Evolutionary conservation across 2,329 filamentous ascomycete genomes (phyloP), one percentile per base, ranked within the genome.

Genomic region (Cladophialophora psammophila): DNA sequence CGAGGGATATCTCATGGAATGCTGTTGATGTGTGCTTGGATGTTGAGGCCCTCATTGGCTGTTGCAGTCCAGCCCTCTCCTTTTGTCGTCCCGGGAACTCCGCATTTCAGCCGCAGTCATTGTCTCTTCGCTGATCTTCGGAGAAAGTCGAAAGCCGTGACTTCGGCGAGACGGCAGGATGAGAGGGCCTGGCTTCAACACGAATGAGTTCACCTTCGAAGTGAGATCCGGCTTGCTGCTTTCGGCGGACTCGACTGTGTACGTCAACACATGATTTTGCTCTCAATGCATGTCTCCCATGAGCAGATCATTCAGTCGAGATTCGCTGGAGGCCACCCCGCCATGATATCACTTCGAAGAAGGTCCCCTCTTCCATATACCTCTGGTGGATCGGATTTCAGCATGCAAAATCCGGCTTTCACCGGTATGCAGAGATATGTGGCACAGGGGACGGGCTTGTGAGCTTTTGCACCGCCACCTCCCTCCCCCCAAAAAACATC

Each of bases 41-140:
- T 71, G 69, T 69, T 64, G 69, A 71, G 69, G 63, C 59, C 69
- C 67, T 69, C 69, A 36, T 64, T 66, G 18, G 54, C 35, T 53
- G 65, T 67, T 52, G 59, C 18, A 26, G 62, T 62, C 38, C 35
- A 20, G 35, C 34, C 66, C 45, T 64, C 20, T 36, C 57, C 15
- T 63, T 31, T 32, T 26, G 38, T 60, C 36, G 31, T 50, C 36
- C 64, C 60, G 31, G 60, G 42, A 52, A 55, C 20, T 54, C 50
- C 31, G 26, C 9, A 54, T 67, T 57, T 65, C 65, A 64, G 62
- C 68, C 55, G 32, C 35, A 32, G 42, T 9, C 35, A 32, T 48
- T 60, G 60, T 66, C 60, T 70, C 68, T 65, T 64, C 68, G 58
- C 69, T 68, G 62, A 71, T 71, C 67, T 62, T 71, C 65, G 69